Evolutionary conservation across 257 asterid species (phyloP), one percentile per base, ranked within the genome.

Genomic region (Ilex asprella): DNA sequence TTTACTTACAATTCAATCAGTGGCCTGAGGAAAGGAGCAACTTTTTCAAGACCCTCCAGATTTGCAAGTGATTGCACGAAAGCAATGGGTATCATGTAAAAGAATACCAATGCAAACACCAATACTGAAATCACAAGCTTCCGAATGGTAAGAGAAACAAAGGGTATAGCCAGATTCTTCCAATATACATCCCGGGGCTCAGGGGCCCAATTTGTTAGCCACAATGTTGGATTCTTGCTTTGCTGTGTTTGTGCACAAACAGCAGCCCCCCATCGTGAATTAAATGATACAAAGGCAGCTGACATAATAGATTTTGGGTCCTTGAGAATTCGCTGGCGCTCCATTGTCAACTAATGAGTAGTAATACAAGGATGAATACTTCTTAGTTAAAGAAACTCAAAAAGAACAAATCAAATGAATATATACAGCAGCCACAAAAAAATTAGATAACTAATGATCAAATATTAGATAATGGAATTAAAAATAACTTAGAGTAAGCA

Each of bases 161-260:
- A 93, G 1, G 99, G 92, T 69, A 93, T 82, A 9, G 93, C 80
- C 64, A 93, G 77, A 76, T 93, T 93, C 72, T 59, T 69, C 99
- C 99, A 93, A 76, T 84, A 93, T 16, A 93, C 80, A 63, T 93
- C 99, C 39, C 94, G 92, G 46, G 99, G 99, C 69, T 93, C 99
- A 5, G 99, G 99, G 30, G 99, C 99, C 97, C 94, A 85, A 70
- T 80, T 73, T 43, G 97, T 89, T 68, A 89, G 67, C 97, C 97
- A 93, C 58, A 76, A 63, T 3, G 95, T 89, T 12, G 99, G 99
- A 44, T 84, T 93, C 64, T 81, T 87, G 88, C 94, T 87, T 73
- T 93, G 99, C 59, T 81, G 91, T 73, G 99, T 89, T 73, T 93
- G 99, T 47, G 97, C 97, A 81, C 97, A 89, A 67, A 93, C 95